Conservation (phyloP, 2,329 filamentous ascomycete genomes). For the Aspergillus ustus region DNA sequence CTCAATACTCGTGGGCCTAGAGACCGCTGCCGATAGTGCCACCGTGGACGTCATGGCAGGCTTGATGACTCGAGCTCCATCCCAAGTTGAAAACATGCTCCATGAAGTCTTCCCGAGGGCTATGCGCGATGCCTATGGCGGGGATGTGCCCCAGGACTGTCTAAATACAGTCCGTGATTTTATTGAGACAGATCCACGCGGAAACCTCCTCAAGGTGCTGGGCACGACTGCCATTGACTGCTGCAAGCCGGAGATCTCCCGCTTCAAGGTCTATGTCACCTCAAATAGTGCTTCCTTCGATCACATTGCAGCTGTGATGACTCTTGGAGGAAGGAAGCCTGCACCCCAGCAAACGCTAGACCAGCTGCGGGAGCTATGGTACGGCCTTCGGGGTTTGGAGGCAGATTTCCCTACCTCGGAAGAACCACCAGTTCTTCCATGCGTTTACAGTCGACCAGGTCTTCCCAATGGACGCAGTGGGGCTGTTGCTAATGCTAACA, state of each 20-base stretch:
- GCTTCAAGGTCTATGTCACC: constrained; percentile 10
- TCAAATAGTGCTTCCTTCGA: constrained; percentile 9
- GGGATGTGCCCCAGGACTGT: constrained; percentile 7
- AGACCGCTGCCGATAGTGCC: constrained; percentile 3
- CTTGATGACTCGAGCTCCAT: constrained; percentile 1
- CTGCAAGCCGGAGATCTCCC: constrained; percentile 3
- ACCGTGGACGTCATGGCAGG: constrained; percentile 6
- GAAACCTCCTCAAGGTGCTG: not conserved
- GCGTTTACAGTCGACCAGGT: not conserved
- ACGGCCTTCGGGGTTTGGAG: constrained; percentile 1
- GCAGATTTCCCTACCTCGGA: constrained; percentile 12
- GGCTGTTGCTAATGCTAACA: no score
- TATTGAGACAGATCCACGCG: constrained; percentile 4
- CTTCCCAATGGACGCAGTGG: not conserved
- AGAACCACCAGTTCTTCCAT: not conserved
- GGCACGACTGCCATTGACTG: constrained; percentile 14
- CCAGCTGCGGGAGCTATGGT: constrained; percentile 14
- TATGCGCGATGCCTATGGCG: constrained; percentile 11
- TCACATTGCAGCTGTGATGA: constrained; percentile 12
- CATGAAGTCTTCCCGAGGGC: constrained; percentile 3
- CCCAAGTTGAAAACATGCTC: constrained; percentile 5
- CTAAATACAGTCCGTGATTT: constrained; percentile 8
- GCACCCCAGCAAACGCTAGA: not conserved
- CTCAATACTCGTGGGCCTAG: constrained; percentile 5
- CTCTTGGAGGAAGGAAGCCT: constrained; percentile 3